Percentiles rank a stretch among this genome's conserved stretches.
phyloP scores from a whole-genome alignment of 106 monocot genomes.

The Acorus calamus region DNA sequence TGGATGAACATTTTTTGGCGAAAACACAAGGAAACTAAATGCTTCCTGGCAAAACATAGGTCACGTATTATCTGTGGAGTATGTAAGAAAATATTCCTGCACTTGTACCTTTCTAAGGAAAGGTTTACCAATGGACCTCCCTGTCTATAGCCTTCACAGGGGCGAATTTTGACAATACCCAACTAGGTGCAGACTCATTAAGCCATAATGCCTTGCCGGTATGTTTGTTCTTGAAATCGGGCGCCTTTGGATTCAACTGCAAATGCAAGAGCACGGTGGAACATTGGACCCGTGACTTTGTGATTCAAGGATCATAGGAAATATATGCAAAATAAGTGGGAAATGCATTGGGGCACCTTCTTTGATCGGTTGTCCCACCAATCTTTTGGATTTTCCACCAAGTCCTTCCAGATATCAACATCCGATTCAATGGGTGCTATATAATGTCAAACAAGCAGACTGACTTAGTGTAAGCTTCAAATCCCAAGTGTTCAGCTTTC shows the following conservation, averaged over 20 bases:
- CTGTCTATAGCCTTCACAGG: not conserved
- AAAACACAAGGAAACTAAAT: too few species aligned
- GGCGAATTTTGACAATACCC: slow-evolving; percentile 26
- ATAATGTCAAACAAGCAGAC: not conserved
- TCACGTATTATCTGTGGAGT: too few species aligned
- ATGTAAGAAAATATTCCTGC: too few species aligned
- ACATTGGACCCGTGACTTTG: too few species aligned
- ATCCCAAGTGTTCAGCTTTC: too few species aligned
- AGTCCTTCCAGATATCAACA: slow-evolving; percentile 33
- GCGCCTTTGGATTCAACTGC: slow-evolving; percentile 29
- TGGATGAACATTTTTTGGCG: too few species aligned
- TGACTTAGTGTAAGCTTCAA: too few species aligned
- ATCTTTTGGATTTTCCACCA: slow-evolving; percentile 45
- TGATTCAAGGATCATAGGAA: not conserved
- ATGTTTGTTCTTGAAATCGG: slow-evolving; percentile 82
- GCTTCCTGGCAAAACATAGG: too few species aligned
- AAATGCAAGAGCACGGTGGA: not conserved
- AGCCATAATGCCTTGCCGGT: slow-evolving; percentile 48
- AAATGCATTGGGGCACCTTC: slow-evolving; percentile 23
- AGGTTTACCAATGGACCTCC: too few species aligned
- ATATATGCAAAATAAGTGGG: not conserved
- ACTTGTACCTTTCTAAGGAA: too few species aligned
- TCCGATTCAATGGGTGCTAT: slow-evolving; percentile 8
- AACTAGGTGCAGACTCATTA: slow-evolving; percentile 21
- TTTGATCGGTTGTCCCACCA: slow-evolving; percentile 66